Conservation (phyloP, 257 asterid species). For the Solanum habrochaites region DNA sequence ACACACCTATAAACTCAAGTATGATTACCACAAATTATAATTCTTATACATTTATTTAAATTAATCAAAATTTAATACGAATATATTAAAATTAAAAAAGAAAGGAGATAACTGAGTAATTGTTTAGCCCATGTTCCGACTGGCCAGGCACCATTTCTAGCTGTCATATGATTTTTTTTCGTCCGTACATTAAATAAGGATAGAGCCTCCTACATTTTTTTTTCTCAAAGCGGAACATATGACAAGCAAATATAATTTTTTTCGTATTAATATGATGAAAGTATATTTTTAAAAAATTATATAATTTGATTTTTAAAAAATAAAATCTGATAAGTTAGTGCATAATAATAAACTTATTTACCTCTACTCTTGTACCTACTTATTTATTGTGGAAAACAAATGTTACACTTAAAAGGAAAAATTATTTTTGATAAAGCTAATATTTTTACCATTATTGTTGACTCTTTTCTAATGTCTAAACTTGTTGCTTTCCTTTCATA, state of each 20-base stretch:
- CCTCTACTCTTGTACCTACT: no score
- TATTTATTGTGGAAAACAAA: neutral
- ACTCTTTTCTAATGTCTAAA: neutral
- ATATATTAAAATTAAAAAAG: no score
- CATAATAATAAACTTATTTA: no score
- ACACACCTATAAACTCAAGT: neutral
- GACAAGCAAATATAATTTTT: no score
- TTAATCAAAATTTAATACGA: no score
- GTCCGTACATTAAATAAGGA: constrained; percentile 27
- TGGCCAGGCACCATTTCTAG: neutral
- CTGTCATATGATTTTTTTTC: neutral
- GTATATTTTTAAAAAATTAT: no score
- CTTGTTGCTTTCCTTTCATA: neutral
- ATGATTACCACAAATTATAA: neutral
- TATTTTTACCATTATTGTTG: neutral
- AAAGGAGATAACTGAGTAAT: no score
- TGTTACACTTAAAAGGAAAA: neutral
- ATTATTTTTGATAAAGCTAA: neutral
- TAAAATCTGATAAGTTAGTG: no score
- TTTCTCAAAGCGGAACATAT: no score
- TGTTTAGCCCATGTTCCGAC: neutral
- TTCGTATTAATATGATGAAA: no score
- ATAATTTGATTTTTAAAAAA: no score
- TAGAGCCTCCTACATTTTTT: neutral
- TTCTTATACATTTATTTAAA: no score